Base-by-base conservation (phyloP, 2,329 filamentous ascomycete species). In the Fusarium falciforme region DNA sequence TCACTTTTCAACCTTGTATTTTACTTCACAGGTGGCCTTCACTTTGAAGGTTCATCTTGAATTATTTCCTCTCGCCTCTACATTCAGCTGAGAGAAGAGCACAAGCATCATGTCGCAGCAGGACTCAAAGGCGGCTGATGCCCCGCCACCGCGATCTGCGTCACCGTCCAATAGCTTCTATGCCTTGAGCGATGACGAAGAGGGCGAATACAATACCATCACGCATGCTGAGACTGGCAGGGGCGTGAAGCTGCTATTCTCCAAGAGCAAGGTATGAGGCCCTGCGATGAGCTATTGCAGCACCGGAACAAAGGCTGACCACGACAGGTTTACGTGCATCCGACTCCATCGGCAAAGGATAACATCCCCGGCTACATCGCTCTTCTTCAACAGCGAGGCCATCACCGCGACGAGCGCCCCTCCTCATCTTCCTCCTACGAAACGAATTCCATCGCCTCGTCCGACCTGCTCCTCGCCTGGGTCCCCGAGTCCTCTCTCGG, bases 291-390 rank as follows among this genome's bases (percentile, higher is more conserved):
- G 22, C 14, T 47, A 8, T 47, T 47, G 22, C 42, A 55, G 20
- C 12, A 20, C 40, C 10, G 14, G 38, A 60, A 55, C 31, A 31
- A 65, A 33, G 55, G 63, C 74, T 76, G 35, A 76, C 71, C 35
- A 66, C 61, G 14, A 12, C 77, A 95, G 93, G 96, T 99, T 81
- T 99, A 98, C 81, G 92, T 99, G 49, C 96, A 99, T 82, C 96
- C 96, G 1, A 95, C 95, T 1, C 93, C 96, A 1, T 97, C 94
- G 1, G 90, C 95, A 66, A 98, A 95, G 85, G 96, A 99, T 85
- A 99, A 99, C 76, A 97, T 99, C 65, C 87, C 94, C 5, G 96
- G 96, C 54, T 99, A 96, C 82, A 92, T 99, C 76, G 96, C 96
- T 20, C 88, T 99, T 3, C 87, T 99, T 16, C 94, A 99, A 82